Conservation (phyloP, 306 rosid species). For the Geum urbanum region DNA sequence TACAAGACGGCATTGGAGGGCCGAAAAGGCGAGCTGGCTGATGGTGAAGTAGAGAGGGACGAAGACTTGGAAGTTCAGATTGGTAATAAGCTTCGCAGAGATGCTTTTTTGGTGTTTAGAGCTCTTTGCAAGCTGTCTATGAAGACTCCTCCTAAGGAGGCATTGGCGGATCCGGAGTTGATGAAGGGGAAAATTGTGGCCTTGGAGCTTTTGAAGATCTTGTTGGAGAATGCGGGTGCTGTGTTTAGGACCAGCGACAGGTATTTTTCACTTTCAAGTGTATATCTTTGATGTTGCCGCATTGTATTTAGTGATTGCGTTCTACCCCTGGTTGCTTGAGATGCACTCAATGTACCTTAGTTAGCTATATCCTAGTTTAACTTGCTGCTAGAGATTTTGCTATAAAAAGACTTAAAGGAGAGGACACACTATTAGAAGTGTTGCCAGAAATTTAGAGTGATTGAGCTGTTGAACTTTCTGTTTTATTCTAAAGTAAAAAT, state of each 20-base stretch:
- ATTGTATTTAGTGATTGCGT: background rate
- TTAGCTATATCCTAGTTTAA: background rate
- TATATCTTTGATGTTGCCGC: background rate
- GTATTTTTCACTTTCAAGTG: constrained; percentile 35
- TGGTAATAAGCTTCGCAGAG: constrained; percentile 92
- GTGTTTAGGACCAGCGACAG: constrained; percentile 97
- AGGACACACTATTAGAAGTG: too few relatives aligned
- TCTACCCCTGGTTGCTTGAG: background rate
- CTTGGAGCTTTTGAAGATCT: constrained; percentile 84
- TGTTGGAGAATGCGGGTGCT: constrained; percentile 98
- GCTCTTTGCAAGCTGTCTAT: constrained; percentile 95
- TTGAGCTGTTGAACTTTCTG: background rate
- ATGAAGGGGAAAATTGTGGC: constrained; percentile 99
- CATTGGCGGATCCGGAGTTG: constrained; percentile 70
- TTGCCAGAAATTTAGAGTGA: background rate
- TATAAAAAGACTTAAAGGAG: background rate
- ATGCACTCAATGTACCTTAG: background rate
- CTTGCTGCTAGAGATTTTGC: background rate
- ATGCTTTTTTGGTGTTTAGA: constrained; percentile 90
- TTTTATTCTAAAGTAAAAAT: background rate
- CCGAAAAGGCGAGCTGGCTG: constrained; percentile 85
- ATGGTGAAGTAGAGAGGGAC: constrained; percentile 86
- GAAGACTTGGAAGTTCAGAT: constrained; percentile 99
- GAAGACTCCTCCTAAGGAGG: constrained; percentile 97
- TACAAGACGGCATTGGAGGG: constrained; percentile 98